phyloP scores from a whole-genome alignment of 163 green algal species.

The Coccomyxa subellipsoidea region DNA sequence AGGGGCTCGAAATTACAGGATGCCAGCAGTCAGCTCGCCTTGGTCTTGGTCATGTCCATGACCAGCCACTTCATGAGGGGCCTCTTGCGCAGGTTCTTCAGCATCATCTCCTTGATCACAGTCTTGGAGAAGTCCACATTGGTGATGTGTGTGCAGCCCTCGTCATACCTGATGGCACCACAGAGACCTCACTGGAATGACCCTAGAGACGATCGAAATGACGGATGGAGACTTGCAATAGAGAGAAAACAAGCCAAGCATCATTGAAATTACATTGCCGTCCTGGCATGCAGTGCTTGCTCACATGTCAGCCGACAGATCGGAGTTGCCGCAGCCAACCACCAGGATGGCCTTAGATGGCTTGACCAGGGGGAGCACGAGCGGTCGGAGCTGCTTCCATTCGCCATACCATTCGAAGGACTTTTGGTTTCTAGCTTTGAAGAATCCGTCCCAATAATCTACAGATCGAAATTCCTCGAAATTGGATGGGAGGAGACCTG shows the following conservation, averaged over 20 bases:
- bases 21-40: too few relatives aligned
- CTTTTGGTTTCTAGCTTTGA: conserved; percentile 22
- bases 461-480: conserved; percentile 18
- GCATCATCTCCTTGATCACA: conserved; percentile 54
- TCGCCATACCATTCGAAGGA: conserved; percentile 61
- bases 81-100: conserved; percentile 41
- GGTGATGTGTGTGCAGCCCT: conserved; percentile 35
- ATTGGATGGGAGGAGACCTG: conserved; percentile 8
- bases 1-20: too few relatives aligned
- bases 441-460: conserved; percentile 35
- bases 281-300: neutral
- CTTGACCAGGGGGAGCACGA: conserved; percentile 22
- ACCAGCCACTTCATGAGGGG: conserved; percentile 58
- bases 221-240: neutral
- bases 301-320: conserved; percentile 44
- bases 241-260: neutral
- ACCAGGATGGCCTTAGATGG: conserved; percentile 32
- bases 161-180: conserved; percentile 42
- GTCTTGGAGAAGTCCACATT: conserved; percentile 57
- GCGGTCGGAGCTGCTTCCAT: conserved; percentile 35
- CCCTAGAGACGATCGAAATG: neutral
- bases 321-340: conserved; percentile 51
- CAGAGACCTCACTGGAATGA: neutral
- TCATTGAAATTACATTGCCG: neutral
- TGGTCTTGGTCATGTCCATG: conserved; percentile 59